phyloP scores from a whole-genome alignment of 306 rosid genomes.

The Inga oerstediana region DNA sequence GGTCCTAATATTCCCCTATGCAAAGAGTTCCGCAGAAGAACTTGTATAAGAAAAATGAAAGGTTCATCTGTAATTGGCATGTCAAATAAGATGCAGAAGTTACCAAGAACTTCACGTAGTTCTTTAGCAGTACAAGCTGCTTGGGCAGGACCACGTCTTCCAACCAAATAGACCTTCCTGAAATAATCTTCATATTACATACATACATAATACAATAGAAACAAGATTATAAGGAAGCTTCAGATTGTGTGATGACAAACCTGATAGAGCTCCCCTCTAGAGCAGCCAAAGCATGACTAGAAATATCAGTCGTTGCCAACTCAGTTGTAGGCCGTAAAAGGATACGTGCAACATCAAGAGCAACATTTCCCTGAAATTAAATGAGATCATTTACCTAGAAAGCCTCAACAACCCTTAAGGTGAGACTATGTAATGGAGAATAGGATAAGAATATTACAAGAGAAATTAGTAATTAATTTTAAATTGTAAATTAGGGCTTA shows the following conservation, averaged over 20 bases:
- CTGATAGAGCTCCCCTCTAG: conserved; percentile 81
- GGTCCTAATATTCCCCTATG: neutral
- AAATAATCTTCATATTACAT: conserved; percentile 27
- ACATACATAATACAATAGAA: conserved; percentile 20
- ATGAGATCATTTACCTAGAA: conserved; percentile 23
- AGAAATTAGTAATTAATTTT: neutral
- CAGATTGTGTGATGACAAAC: conserved; percentile 42
- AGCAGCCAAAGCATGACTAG: conserved; percentile 78
- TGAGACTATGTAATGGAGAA: conserved; percentile 26
- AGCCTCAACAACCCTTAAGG: conserved; percentile 5
- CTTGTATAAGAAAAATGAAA: conserved; percentile 13
- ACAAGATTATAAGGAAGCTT: conserved; percentile 15
- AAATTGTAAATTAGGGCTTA: neutral
- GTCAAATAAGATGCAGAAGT: conserved; percentile 31
- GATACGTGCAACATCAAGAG: conserved; percentile 89
- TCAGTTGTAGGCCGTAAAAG: conserved; percentile 74
- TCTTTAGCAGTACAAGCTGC: conserved; percentile 97
- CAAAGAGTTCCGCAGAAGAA: conserved; percentile 21
- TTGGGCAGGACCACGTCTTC: conserved; percentile 98
- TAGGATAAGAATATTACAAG: neutral
- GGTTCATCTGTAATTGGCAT: neutral
- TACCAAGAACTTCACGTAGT: conserved; percentile 93
- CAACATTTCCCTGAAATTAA: conserved; percentile 89
- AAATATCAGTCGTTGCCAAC: conserved; percentile 84
- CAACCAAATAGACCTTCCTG: conserved; percentile 92